These are phyloP conservation scores for Tylopilus felleus DNA, from an alignment of 768 basidiomycete species.

Conservation along the genomic window DNA sequence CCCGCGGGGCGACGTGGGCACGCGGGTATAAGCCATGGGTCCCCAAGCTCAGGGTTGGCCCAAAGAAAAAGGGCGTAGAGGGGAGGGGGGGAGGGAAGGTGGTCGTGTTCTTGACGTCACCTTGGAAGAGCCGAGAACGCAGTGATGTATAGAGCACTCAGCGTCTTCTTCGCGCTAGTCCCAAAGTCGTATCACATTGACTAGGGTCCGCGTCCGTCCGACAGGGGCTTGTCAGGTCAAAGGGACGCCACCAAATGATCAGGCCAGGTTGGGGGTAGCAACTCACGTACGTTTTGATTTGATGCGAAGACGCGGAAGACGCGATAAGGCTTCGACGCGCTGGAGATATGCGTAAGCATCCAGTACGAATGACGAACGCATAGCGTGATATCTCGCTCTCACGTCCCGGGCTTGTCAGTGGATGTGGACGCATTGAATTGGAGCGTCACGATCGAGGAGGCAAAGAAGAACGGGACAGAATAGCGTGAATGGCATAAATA, in stretches of 20 bases:
- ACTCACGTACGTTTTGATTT: neutral
- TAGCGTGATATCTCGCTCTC: conserved; percentile 6
- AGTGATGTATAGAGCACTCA: neutral
- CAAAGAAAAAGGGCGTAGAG: too few relatives aligned
- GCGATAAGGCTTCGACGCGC: conserved; percentile 1
- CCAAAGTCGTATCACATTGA: neutral
- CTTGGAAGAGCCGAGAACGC: neutral
- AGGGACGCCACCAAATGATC: neutral
- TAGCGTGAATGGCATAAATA: conserved; percentile 27
- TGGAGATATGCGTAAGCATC: neutral
- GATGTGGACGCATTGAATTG: conserved; percentile 1
- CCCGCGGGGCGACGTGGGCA: neutral
- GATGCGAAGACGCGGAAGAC: neutral
- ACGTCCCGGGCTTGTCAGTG: conserved; percentile 1
- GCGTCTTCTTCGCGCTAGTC: neutral
- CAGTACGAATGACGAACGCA: neutral
- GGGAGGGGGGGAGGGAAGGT: neutral
- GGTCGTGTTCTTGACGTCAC: neutral
- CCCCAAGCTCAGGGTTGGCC: neutral
- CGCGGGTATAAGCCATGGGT: neutral
- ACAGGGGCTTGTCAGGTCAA: neutral
- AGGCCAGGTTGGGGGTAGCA: neutral
- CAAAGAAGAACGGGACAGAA: neutral
- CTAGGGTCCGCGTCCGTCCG: neutral
- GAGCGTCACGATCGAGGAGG: conserved; percentile 1